Evolutionary conservation across 2,329 filamentous ascomycete genomes (phyloP).

Genomic region (Ophiostoma pallidulum): DNA sequence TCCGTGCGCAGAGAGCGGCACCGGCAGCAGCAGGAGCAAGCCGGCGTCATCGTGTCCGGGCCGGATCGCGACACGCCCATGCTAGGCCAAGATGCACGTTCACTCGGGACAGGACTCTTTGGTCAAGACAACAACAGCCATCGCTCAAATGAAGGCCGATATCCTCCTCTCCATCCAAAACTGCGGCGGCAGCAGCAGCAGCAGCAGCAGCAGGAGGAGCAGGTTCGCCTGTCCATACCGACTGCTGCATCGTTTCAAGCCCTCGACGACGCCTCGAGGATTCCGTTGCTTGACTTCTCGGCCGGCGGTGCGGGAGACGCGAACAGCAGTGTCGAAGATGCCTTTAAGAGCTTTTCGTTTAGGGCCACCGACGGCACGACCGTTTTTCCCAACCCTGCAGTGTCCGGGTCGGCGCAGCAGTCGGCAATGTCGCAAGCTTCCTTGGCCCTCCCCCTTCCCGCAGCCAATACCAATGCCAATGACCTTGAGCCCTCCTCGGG

Average conservation of each 20-base stretch:
- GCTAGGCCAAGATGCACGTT: no score
- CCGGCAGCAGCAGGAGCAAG: no score
- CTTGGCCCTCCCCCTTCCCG: neutral
- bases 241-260: neutral
- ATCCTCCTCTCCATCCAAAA: no score
- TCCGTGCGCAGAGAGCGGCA: no score
- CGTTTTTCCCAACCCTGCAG: neutral
- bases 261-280: neutral
- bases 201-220: no score
- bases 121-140: no score
- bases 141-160: no score
- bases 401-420: neutral
- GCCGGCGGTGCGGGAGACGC: neutral
- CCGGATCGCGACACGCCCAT: no score
- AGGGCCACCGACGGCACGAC: neutral
- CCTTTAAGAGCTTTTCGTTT: constrained; percentile 9
- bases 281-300: constrained; percentile 8
- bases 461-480: neutral
- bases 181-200: no score
- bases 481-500: neutral
- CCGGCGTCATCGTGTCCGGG: no score
- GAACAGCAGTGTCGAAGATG: constrained; percentile 8
- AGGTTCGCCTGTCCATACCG: constrained; percentile 7
- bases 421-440: neutral
- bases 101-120: no score